A percentile compares a stretch with the other conserved stretches of the same genome.
phyloP scores from a whole-genome alignment of 1,284 basidiomycete genomes.

The Cystobasidiaceae sp. region DNA sequence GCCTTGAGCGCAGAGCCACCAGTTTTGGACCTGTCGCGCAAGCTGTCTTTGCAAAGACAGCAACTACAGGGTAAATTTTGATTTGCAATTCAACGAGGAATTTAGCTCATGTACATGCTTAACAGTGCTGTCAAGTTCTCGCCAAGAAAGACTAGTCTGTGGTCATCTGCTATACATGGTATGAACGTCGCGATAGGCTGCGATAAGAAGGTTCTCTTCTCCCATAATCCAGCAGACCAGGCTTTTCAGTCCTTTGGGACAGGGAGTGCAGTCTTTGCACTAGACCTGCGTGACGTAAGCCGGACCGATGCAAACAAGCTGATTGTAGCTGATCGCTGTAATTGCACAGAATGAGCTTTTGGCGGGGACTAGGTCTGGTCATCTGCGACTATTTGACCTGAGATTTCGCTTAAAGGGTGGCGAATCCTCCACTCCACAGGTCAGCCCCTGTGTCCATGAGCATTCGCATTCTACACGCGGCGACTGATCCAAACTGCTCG shows the following conservation, averaged over 20 bases:
- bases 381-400: slow-evolving; percentile 13
- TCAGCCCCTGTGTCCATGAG: not conserved
- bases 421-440: not conserved
- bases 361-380: slow-evolving; percentile 19
- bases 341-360: slow-evolving; percentile 4
- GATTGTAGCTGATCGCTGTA: not conserved
- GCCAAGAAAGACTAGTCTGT: slow-evolving; percentile 21
- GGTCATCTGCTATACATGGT: slow-evolving; percentile 8
- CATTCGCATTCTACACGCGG: not conserved
- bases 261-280: slow-evolving; percentile 24
- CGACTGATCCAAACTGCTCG: no score
- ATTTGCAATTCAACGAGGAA: not conserved
- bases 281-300: slow-evolving; percentile 9
- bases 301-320: not conserved
- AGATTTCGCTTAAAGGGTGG: not conserved
- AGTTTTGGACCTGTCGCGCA: slow-evolving; percentile 15
- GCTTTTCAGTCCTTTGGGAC: slow-evolving; percentile 14
- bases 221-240: not conserved
- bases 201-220: slow-evolving; percentile 25
- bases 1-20: not conserved
- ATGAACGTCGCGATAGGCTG: slow-evolving; percentile 20
- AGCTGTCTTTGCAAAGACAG: slow-evolving; percentile 16
- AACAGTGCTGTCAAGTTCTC: slow-evolving; percentile 7
- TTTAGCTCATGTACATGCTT: not conserved
- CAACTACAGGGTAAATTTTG: not conserved